Conservation (phyloP, 495 filamentous ascomycete genomes). For the Trichocladium antarcticum region DNA sequence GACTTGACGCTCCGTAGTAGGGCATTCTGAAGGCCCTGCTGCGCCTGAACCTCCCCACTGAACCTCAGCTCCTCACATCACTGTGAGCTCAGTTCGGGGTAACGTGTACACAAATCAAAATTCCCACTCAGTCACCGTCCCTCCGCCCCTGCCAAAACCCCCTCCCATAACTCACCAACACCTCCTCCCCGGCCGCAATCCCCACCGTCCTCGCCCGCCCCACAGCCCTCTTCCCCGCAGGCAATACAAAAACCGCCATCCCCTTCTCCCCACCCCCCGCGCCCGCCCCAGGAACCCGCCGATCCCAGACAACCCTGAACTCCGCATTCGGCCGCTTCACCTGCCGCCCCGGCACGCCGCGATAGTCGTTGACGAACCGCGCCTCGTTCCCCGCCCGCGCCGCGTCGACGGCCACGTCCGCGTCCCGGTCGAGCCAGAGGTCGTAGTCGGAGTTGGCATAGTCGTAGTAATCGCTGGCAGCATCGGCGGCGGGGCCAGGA, state of each 20-base stretch:
- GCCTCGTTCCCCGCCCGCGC: conserved; percentile 53
- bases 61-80: neutral
- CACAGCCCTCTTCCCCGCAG: conserved; percentile 41
- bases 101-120: too few relatives aligned
- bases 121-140: too few relatives aligned
- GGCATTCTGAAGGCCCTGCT: too few relatives aligned
- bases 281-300: conserved; percentile 19
- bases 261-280: conserved; percentile 30
- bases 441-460: conserved; percentile 54
- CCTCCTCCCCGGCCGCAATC: conserved; percentile 17
- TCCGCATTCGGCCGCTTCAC: conserved; percentile 46
- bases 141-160: conserved; percentile 44
- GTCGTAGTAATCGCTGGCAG: conserved; percentile 18
- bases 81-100: too few relatives aligned
- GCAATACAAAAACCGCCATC: conserved; percentile 53
- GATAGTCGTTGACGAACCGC: conserved; percentile 64
- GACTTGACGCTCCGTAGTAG: too few relatives aligned
- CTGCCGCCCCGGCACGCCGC: conserved; percentile 40
- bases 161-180: conserved; percentile 59
- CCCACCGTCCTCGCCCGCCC: conserved; percentile 31
- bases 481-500: neutral
- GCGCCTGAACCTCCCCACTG: too few relatives aligned
- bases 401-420: conserved; percentile 54
- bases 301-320: conserved; percentile 46
- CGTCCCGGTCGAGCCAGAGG: conserved; percentile 48